phyloP scores from a whole-genome alignment of 164 flowering plant genomes.

The Vitis labrusca region DNA sequence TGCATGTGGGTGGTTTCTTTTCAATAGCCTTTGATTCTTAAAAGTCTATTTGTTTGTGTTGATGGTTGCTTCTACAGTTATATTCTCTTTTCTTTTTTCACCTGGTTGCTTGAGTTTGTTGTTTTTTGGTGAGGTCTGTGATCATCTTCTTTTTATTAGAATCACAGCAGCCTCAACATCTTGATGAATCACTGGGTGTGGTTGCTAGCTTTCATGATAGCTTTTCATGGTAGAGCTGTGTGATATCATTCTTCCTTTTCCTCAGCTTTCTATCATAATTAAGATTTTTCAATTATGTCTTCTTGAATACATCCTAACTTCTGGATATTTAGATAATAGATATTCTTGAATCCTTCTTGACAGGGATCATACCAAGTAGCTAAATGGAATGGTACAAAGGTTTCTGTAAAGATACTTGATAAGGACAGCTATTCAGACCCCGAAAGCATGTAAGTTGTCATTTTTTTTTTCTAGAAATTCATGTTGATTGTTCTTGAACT shows the following conservation, averaged over 20 bases:
- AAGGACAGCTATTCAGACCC: constrained; percentile 81
- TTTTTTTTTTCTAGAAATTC: not conserved
- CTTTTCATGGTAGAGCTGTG: not conserved
- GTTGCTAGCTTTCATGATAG: no score
- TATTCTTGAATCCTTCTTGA: constrained; percentile 7
- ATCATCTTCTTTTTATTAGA: no score
- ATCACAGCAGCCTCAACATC: no score
- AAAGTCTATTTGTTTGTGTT: no score
- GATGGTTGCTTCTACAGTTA: no score
- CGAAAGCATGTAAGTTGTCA: constrained; percentile 65
- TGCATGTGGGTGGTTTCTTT: no score
- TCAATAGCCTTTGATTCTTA: no score
- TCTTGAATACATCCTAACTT: not conserved
- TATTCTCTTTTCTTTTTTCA: no score
- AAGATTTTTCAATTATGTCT: not conserved
- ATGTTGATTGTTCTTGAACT: no score
- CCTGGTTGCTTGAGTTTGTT: no score
- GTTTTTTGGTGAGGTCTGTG: no score
- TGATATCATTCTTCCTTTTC: not conserved
- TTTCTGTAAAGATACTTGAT: constrained; percentile 91
- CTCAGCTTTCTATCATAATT: not conserved
- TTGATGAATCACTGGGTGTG: no score
- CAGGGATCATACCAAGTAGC: constrained; percentile 97
- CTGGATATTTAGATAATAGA: not conserved
- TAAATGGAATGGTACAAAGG: constrained; percentile 98